Evolutionary conservation across 2,329 filamentous ascomycete genomes (phyloP), one percentile per base, ranked within the genome.

Genomic region (Fusarium agapanthi): DNA sequence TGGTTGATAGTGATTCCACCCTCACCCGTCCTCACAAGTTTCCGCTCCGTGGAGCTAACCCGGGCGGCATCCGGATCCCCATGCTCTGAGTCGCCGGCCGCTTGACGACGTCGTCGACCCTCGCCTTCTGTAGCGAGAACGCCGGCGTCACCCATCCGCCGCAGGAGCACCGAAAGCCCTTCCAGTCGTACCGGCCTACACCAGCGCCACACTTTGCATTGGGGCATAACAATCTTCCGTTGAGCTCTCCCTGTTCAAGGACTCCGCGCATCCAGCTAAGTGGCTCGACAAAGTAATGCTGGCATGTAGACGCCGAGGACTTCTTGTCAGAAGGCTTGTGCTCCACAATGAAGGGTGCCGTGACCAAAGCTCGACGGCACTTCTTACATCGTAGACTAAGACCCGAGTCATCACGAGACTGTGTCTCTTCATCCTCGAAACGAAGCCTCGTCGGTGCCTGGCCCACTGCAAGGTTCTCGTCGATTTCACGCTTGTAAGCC

Each of bases 151-250:
- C 88, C 95, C 96, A 98, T 70, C 92, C 90, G 41, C 92, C 91
- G 81, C 96, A 99, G 79, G 91, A 96, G 84, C 96, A 99, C 80
- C 91, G 91, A 87, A 98, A 92, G 20, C 96, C 96, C 80, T 97
- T 94, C 96, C 96, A 99, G 58, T 95, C 93, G 79, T 98, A 99
- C 76, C 96, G 93, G 43, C 96, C 96, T 53, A 98, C 90, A 58
- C 94, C 94, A 44, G 93, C 90, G 51, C 89, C 90, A 81, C 96
- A 99, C 78, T 92, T 92, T 14, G 80, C 66, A 75, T 91, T 93
- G 15, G 96, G 95, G 78, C 96, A 99, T 65, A 91, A 89, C 37
- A 99, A 86, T 15, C 95, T 90, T 30, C 96, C 96, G 67, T 95
- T 93, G 30, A 98, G 86, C 69, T 91, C 89, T 34, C 93, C 95